Base-by-base conservation (phyloP, 2,329 filamentous ascomycete genomes). In the Xylariales sp. region DNA sequence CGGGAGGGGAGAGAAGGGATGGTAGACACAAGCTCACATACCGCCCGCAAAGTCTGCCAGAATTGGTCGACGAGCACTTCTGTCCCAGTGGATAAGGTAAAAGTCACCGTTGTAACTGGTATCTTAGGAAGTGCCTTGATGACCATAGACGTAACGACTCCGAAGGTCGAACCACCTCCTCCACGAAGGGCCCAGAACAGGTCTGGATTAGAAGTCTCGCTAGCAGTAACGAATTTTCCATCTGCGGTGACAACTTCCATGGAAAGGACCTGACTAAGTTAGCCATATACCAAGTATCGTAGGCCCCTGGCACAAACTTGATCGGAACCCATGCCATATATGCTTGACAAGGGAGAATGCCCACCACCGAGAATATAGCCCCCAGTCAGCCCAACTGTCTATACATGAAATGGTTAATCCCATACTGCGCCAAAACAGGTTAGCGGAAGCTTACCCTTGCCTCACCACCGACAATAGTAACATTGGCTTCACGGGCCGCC, bases 131-230 rank as follows among this genome's bases (percentile, higher is more conserved):
- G 73, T 41, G 73, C 75, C 30, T 72, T 76, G 60, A 83, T 76
- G 3, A 80, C 79, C 70, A 80, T 77, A 0, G 81, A 83, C 16
- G 79, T 78, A 6, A 84, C 82, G 3, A 84, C 79, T 1, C 82
- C 83, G 64, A 80, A 85, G 3, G 81, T 83, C 56, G 79, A 81
- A 3, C 80, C 78, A 18, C 83, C 83, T 2, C 81, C 84, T 18
- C 84, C 85, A 34, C 82, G 78, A 28, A 86, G 76, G 16, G 85
- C 84, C 83, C 84, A 85, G 77, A 83, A 86, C 0, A 87, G 77
- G 23, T 87, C 84, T 0, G 78, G 65, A 67, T 87, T 81, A 14
- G 80, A 78, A 30, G 75, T 81, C 57, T 80, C 77, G 61, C 80
- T 83, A 10, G 80, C 82, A 36, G 81, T 81, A 48, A 85, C 73